Base-by-base conservation (phyloP, 23 red algal genomes). In the Cyanidioschyzon merolae region DNA sequence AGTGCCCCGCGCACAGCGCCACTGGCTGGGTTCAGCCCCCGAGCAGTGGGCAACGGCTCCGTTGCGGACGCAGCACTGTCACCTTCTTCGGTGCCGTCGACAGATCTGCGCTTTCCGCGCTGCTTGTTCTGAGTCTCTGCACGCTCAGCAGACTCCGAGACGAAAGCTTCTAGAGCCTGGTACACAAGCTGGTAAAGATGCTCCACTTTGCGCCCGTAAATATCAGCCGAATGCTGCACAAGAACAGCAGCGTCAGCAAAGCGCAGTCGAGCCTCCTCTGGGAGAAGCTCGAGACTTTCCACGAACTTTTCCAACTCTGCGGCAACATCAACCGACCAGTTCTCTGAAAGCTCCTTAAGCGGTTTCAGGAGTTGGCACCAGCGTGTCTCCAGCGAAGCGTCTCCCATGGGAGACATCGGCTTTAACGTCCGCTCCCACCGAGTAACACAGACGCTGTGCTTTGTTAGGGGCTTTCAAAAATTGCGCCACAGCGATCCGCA, bases 181-280 rank as follows among this genome's bases (percentile, higher is more conserved):
- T 76, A 92, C 0, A 92, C 89, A 0, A 92, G 58, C 38, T 45
- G 39, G 76, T 87, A 87, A 38, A 92, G 59, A 45, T 92, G 83
- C 45, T 92, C 83, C 1, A 92, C 89, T 41, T 92, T 92, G 38
- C 84, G 79, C 1, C 83, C 82, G 34, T 92, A 92, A 3, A 92
- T 77, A 0, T 79, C 79, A 34, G 89, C 85, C 1, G 83, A 82
- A 58, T 84, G 83, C 58, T 92, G 77, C 37, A 92, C 79, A 18
- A 92, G 34, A 37, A 92, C 41, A 15, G 89, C 89, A 2, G 89
- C 89, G 30, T 86, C 57, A 17, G 83, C 77, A 76, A 92, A 92
- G 16, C 63, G 63, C n/a, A 32, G 32, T 27, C 30, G 2, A 38
- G 83, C 83, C 51, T 83, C 67, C 37, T 34, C 41, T 41, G 79